Evolutionary conservation across 2,329 filamentous ascomycete genomes (phyloP), one percentile per base, ranked within the genome.

Genomic region (Beauveria scarabaeidicola): DNA sequence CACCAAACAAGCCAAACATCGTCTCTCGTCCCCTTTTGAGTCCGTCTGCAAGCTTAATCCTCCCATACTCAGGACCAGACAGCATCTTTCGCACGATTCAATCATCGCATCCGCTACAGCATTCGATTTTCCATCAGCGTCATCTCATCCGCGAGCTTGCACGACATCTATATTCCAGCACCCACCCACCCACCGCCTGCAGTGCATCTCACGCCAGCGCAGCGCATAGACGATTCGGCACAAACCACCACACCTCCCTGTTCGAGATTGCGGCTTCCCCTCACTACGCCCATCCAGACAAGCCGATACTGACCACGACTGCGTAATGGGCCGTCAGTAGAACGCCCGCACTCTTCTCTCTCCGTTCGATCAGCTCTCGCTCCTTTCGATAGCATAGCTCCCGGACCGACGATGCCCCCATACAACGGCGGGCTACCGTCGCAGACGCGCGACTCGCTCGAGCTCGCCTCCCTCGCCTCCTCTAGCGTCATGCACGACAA

Each of bases 391-490:
- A 36, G 11, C 36, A n/a, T 44, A 8, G 17, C 52, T 32, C 9
- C 38, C 27, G 5, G 17, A 25, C 27, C 21, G 15, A 41, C 55
- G 15, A 59, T 59, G 57, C 57, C 57, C 29, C 50, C 57, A 38
- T 53, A 59, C 50, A 59, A 53, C 10, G 50, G 57, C 57, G 74
- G 71, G 66, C 72, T 76, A 60, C 75, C 76, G 64, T 71, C 75
- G 64, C 74, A 77, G 64, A 73, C 84, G 63, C 90, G 94, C 76
- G 94, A 99, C 80, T 97, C 93, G 51, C 85, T 99, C 69, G 94
- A 99, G 78, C 88, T 99, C 61, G 94, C 92, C 62, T 97, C 92
- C 57, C 85, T 99, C 64, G 94, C 93, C 62, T 96, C 91, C 63
- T 92, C 89, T 41, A 91, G 88, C 66, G 69, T 74, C 47, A 58